Evolutionary conservation across 192 early-diverging fungal species (phyloP).

Genomic region (Endogone sp.): DNA sequence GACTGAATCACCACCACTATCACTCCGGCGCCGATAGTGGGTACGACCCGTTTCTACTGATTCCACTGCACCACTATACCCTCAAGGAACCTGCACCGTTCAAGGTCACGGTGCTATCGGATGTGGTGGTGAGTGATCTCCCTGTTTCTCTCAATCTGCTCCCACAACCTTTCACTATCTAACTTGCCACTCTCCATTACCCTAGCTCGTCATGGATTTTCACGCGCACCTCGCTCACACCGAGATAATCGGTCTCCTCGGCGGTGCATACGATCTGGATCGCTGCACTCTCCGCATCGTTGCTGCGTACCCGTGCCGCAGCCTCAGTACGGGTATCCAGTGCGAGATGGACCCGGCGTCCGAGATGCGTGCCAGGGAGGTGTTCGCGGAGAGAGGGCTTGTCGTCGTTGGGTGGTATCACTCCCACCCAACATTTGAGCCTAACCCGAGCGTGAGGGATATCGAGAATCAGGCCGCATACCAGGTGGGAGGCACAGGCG

Average conservation of each 20-base stretch:
- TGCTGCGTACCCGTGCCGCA: conserved; percentile 76
- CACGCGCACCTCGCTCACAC: conserved; percentile 88
- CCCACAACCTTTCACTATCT: no score
- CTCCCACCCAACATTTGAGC: conserved; percentile 92
- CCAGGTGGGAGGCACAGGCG: conserved; percentile 57
- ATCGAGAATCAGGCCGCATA: conserved; percentile 87
- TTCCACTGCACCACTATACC: conserved; percentile 41
- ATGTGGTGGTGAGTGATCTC: conserved; percentile 43
- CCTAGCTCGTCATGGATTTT: conserved; percentile 85
- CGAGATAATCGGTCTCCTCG: conserved; percentile 91
- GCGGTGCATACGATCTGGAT: conserved; percentile 63
- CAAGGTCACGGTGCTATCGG: conserved; percentile 38
- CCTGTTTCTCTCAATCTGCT: neutral
- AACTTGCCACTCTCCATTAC: conserved; percentile 10
- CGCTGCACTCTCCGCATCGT: conserved; percentile 49
- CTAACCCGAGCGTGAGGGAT: conserved; percentile 84
- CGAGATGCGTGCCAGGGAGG: conserved; percentile 77
- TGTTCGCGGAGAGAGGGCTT: conserved; percentile 58
- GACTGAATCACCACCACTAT: conserved; percentile 2
- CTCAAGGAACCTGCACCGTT: conserved; percentile 47
- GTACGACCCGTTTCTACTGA: conserved; percentile 54
- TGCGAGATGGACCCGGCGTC: conserved; percentile 94
- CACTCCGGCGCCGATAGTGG: conserved; percentile 20
- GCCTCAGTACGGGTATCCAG: conserved; percentile 78
- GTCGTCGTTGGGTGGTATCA: conserved; percentile 94